A percentile compares a stretch with the other conserved stretches of the same genome.
Evolutionary conservation across 2,329 filamentous ascomycete species (phyloP).

Genomic region (Davidsoniella eucalypti): DNA sequence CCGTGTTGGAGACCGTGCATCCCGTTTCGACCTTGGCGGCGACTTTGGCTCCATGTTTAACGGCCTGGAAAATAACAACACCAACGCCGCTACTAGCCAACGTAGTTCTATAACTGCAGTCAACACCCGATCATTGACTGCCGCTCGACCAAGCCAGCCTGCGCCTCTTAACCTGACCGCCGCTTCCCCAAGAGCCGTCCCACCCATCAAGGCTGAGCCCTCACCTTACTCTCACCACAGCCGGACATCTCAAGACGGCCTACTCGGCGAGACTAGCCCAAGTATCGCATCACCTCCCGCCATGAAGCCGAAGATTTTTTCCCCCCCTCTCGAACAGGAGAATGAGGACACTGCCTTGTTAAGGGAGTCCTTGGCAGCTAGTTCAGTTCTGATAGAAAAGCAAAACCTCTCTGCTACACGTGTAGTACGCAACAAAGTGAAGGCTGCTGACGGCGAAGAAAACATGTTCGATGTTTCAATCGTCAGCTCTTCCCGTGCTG

Average conservation of each 20-base stretch:
- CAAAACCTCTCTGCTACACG: neutral
- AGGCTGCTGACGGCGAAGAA: conserved; percentile 25
- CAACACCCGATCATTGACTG: conserved; percentile 29
- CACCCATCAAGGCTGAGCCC: conserved; percentile 19
- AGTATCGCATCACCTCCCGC: conserved; percentile 14
- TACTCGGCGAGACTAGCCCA: conserved; percentile 21
- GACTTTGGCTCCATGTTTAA: conserved; percentile 42
- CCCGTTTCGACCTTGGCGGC: conserved; percentile 35
- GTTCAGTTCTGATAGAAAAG: conserved; percentile 24
- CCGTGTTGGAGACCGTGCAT: conserved; percentile 24
- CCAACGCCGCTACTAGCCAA: conserved; percentile 20
- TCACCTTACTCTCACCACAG: conserved; percentile 34
- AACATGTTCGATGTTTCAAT: conserved; percentile 37
- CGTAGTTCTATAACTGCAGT: conserved; percentile 20
- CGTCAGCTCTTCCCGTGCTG: conserved; percentile 22
- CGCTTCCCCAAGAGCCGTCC: conserved; percentile 18
- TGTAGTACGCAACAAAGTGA: neutral
- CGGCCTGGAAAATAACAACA: conserved; percentile 34
- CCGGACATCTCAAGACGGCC: conserved; percentile 32
- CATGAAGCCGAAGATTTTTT: conserved; percentile 12
- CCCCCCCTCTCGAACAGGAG: conserved; percentile 25
- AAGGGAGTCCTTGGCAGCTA: conserved; percentile 34
- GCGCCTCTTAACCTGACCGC: conserved; percentile 32
- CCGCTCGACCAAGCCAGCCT: conserved; percentile 26
- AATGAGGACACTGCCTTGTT: conserved; percentile 38